phyloP scores from a whole-genome alignment of 805 yeast species.

The Metahyphopichia silvanorum region DNA sequence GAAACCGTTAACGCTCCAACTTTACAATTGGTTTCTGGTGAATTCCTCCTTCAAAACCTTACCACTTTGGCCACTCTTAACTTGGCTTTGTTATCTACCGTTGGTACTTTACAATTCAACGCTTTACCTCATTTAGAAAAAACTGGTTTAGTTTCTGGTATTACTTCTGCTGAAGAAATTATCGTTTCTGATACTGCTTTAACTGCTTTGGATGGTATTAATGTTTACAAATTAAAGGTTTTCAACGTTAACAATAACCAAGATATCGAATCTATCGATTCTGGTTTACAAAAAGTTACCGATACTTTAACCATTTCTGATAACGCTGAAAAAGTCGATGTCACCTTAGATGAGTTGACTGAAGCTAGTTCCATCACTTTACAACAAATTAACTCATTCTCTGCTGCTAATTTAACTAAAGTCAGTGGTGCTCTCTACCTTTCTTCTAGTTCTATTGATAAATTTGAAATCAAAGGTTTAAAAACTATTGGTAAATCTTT shows the following conservation, averaged over 20 bases:
- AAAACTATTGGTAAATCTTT: conserved; percentile 75
- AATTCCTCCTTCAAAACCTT: conserved; percentile 57
- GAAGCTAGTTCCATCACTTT: conserved; percentile 89
- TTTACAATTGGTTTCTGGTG: conserved; percentile 71
- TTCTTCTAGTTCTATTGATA: conserved; percentile 64
- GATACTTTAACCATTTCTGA: conserved; percentile 73
- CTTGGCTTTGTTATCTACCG: conserved; percentile 76
- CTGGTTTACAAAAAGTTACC: conserved; percentile 71
- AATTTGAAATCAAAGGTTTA: conserved; percentile 54
- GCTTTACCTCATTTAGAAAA: conserved; percentile 81
- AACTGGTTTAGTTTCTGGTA: conserved; percentile 65
- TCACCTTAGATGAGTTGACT: conserved; percentile 62
- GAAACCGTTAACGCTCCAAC: conserved; percentile 72
- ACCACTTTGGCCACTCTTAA: conserved; percentile 65
- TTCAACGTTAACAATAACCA: conserved; percentile 91
- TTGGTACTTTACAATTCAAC: conserved; percentile 74
- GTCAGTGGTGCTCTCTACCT: conserved; percentile 84
- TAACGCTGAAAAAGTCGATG: conserved; percentile 77
- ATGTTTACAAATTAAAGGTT: conserved; percentile 41
- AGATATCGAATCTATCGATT: conserved; percentile 67
- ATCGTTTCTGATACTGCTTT: conserved; percentile 72
- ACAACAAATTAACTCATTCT: conserved; percentile 73
- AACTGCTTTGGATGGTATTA: conserved; percentile 64
- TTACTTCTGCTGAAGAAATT: conserved; percentile 70
- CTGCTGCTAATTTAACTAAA: conserved; percentile 61